Evolutionary conservation across 2,329 filamentous ascomycete species (phyloP).

Genomic region (Helotiales sp.): DNA sequence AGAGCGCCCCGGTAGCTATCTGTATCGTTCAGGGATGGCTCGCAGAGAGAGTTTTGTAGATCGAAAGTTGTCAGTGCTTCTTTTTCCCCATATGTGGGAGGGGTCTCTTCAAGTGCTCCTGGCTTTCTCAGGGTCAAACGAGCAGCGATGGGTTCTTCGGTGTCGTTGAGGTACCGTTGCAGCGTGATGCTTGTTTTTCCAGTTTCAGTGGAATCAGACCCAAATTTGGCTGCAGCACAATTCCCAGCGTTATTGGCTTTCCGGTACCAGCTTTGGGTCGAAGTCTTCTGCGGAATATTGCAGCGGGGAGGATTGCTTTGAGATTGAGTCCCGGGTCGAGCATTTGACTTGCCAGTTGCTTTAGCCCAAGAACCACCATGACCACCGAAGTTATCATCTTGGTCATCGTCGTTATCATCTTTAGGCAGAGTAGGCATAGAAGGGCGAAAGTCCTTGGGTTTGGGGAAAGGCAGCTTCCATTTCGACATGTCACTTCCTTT

Average conservation of each 20-base stretch:
- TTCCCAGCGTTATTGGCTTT: neutral
- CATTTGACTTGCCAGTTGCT: neutral
- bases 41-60: no score
- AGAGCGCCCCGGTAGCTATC: neutral
- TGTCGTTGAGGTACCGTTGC: neutral
- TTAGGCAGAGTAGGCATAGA: neutral
- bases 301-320: neutral
- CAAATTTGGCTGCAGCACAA: neutral
- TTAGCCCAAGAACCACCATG: neutral
- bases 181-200: neutral
- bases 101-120: neutral
- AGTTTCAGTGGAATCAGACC: no score
- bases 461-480: constrained; percentile 1
- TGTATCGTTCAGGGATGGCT: no score
- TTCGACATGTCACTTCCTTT: neutral
- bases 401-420: constrained; percentile 14
- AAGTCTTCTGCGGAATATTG: neutral
- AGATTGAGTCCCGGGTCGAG: neutral
- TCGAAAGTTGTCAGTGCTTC: neutral
- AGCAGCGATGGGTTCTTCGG: neutral
- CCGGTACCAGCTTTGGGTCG: neutral
- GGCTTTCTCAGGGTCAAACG: neutral
- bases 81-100: neutral
- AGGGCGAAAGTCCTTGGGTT: neutral
- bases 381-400: neutral